Conservation (phyloP, 2,329 filamentous ascomycete species). For the Xylariales sp. region DNA sequence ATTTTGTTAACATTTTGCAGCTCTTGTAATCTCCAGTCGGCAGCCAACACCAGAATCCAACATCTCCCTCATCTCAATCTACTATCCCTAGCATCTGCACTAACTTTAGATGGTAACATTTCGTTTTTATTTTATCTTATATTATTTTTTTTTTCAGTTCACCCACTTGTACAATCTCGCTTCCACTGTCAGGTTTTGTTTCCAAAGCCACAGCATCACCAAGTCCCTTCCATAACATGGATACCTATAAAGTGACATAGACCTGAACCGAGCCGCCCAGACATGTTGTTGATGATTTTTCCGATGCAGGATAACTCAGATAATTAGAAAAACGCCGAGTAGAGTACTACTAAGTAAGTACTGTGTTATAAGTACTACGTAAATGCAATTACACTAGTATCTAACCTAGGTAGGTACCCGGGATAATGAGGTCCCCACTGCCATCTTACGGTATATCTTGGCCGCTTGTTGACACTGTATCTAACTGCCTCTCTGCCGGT, state of each 20-base stretch:
- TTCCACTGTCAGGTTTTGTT: slow-evolving; percentile 20
- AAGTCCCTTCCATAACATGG: no score
- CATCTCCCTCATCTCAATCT: slow-evolving; percentile 29
- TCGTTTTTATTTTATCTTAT: not conserved
- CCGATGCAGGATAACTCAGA: not conserved
- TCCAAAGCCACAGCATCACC: not conserved
- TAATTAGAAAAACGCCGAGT: no score
- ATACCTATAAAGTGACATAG: no score
- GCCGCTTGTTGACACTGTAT: slow-evolving; percentile 7
- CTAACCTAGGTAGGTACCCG: not conserved
- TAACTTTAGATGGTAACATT: slow-evolving; percentile 17
- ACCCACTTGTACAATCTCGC: slow-evolving; percentile 19
- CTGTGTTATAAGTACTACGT: not conserved
- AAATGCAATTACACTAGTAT: not conserved
- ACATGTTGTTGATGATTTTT: not conserved
- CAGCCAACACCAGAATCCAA: slow-evolving; percentile 1
- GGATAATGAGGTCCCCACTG: slow-evolving; percentile 15
- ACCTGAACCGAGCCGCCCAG: no score
- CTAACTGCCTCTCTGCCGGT: no score
- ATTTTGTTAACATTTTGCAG: slow-evolving; percentile 28
- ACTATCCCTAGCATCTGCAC: not conserved
- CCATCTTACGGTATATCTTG: slow-evolving; percentile 9
- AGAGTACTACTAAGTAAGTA: not conserved
- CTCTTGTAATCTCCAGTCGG: slow-evolving; percentile 37
- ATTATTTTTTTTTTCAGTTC: no score